A percentile compares a stretch with the other conserved stretches of the same genome.
Conservation (phyloP, 805 yeast species). For the Starmerella apis region DNA sequence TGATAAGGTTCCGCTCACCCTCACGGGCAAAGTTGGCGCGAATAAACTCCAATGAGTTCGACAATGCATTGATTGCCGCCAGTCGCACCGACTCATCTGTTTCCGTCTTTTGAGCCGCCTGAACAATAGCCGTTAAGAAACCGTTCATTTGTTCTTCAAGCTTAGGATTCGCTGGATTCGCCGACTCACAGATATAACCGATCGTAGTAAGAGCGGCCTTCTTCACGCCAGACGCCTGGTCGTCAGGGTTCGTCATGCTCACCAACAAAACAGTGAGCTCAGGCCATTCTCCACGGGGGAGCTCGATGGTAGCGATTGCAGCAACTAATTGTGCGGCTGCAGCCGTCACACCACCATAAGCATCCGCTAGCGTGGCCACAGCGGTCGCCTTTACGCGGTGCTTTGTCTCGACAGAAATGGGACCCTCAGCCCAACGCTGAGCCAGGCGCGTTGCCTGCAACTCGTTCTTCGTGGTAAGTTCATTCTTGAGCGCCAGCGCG, state of each 20-base stretch:
- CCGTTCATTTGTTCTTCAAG: conserved; percentile 81
- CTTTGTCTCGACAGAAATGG: conserved; percentile 38
- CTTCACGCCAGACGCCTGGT: conserved; percentile 64
- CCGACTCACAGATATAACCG: conserved; percentile 92
- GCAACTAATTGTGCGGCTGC: conserved; percentile 91
- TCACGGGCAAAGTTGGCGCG: conserved; percentile 80
- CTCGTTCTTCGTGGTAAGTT: conserved; percentile 69
- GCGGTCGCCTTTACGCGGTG: conserved; percentile 53
- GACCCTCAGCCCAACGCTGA: conserved; percentile 54
- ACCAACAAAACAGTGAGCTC: conserved; percentile 75
- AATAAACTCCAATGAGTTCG: conserved; percentile 82
- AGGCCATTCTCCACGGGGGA: conserved; percentile 81
- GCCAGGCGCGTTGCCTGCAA: conserved; percentile 48
- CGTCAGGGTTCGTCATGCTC: conserved; percentile 67
- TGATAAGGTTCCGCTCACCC: conserved; percentile 90
- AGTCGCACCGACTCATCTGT: conserved; percentile 64
- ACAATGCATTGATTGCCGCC: conserved; percentile 86
- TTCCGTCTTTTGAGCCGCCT: conserved; percentile 84
- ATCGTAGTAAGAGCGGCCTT: conserved; percentile 78
- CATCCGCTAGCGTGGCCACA: conserved; percentile 50
- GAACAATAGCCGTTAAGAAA: conserved; percentile 87
- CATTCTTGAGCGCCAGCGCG: conserved; percentile 77
- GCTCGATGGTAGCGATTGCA: conserved; percentile 91
- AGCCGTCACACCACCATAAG: conserved; percentile 69
- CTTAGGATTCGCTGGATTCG: conserved; percentile 70